Base-by-base conservation (phyloP, 495 filamentous ascomycete species). In the Pseudevernia furfuracea region DNA sequence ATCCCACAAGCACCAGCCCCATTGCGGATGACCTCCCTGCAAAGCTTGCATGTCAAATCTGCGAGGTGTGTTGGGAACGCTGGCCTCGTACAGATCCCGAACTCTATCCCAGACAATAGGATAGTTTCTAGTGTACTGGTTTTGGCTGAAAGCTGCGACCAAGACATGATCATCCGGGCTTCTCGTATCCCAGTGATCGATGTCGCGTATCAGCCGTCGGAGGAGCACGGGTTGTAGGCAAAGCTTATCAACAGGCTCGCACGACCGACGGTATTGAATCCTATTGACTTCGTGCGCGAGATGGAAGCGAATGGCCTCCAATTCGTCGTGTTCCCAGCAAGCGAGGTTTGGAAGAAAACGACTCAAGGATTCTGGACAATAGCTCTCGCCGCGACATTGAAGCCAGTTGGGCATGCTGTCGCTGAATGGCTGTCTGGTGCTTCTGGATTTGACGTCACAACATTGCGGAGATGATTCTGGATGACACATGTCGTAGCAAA, bases 1-100 rank as follows among this genome's bases (percentile, higher is more conserved):
- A 25, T 64, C 62, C 62, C 62, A 64, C 55, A 59, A 12, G 21
- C 55, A 58, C 62, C 62, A 64, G 15, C 53, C 62, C 62, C 62
- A 64, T 7, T 59, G 53, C 34, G 3, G 0, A 4, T 23, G 11
- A 8, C 3, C 21, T 0, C 15, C 4, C 28, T 49, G 30, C 11
- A 44, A 3, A 12, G 23, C 8, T 23, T 32, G n/a, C 5, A 41
- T 59, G 43, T 7, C n/a, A 57, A 1, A 9, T 4, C 17, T n/a
- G 21, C 37, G 39, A 48, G 4, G 6, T 10, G 39, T 4, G 17
- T 44, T 28, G 41, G 25, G 28, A 4, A 4, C 7, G 4, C 11
- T 23, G 48, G 30, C 23, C 10, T 36, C 1, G 25, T 12, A 37
- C 15, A 25, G 1, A 12, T 17, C 14, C 9, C 17, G 30, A 25